These are phyloP conservation scores for Suillus weaverae DNA, from an alignment of 768 basidiomycete genomes.

Conservation along the genomic window DNA sequence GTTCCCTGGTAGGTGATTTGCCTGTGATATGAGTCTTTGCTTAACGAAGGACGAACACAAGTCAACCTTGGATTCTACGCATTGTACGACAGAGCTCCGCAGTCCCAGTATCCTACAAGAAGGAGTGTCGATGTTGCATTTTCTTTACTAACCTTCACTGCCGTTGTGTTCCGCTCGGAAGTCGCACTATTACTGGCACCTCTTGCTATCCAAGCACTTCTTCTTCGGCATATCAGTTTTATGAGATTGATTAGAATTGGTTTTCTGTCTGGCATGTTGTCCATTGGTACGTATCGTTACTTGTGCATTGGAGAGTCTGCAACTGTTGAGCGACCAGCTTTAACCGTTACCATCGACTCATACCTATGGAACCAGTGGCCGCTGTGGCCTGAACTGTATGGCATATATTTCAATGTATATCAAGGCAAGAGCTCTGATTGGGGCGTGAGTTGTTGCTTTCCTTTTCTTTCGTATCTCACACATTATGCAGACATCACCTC, in stretches of 20 bases:
- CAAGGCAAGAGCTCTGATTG: slow-evolving; percentile 87
- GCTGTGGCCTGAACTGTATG: slow-evolving; percentile 85
- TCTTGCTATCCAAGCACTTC: slow-evolving; percentile 54
- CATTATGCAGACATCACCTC: slow-evolving; percentile 61
- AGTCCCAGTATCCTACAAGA: slow-evolving; percentile 38
- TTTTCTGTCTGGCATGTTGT: slow-evolving; percentile 45
- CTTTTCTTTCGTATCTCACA: slow-evolving; percentile 8
- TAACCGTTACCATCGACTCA: slow-evolving; percentile 73
- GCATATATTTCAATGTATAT: slow-evolving; percentile 82
- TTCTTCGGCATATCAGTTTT: slow-evolving; percentile 44
- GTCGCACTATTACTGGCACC: slow-evolving; percentile 65
- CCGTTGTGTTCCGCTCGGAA: slow-evolving; percentile 81
- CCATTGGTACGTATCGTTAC: slow-evolving; percentile 45
- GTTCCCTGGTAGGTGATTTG: slow-evolving; percentile 59
- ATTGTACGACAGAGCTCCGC: slow-evolving; percentile 39
- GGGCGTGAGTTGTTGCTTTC: slow-evolving; percentile 64
- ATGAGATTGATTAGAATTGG: slow-evolving; percentile 48
- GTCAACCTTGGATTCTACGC: slow-evolving; percentile 63
- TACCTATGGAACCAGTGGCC: slow-evolving; percentile 77
- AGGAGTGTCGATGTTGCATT: slow-evolving; percentile 44
- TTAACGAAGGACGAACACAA: slow-evolving; percentile 23
- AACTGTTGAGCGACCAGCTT: slow-evolving; percentile 36
- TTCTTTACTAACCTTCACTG: slow-evolving; percentile 60
- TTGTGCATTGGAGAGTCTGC: background rate
- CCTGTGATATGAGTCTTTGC: background rate